Evolutionary conservation across 352 stramenopile genomes (phyloP).

Genomic region (Pythium coloratum): DNA sequence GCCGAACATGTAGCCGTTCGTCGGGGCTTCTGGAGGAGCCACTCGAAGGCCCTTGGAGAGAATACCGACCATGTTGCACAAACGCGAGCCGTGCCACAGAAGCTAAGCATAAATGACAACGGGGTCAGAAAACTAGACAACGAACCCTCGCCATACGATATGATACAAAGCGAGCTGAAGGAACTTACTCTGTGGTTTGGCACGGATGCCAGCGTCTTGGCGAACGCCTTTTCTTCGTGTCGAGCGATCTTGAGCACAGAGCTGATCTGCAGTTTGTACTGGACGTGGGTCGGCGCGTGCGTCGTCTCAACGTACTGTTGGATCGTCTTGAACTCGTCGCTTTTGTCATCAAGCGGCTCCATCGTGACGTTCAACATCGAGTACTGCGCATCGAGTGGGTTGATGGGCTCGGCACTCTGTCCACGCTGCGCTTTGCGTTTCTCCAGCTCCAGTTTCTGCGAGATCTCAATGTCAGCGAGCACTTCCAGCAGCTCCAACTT

Average conservation of each 20-base stretch:
- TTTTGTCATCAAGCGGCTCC: constrained; percentile 34
- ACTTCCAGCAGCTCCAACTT: constrained; percentile 67
- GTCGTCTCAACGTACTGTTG: constrained; percentile 62
- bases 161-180: too few relatives aligned
- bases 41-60: constrained; percentile 78
- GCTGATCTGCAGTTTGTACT: constrained; percentile 47
- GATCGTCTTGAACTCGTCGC: constrained; percentile 56
- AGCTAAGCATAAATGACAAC: constrained; percentile 31
- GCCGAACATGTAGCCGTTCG: constrained; percentile 83
- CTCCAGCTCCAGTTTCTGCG: constrained; percentile 49
- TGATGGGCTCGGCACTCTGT: constrained; percentile 13
- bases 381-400: constrained; percentile 60
- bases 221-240: constrained; percentile 42
- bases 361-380: constrained; percentile 50
- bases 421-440: constrained; percentile 22
- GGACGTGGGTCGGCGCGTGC: constrained; percentile 47
- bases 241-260: constrained; percentile 54
- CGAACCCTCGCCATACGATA: too few relatives aligned
- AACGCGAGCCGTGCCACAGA: constrained; percentile 81
- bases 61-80: constrained; percentile 82
- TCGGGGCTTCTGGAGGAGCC: constrained; percentile 74
- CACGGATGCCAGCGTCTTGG: constrained; percentile 37
- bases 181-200: constrained; percentile 53
- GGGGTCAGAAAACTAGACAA: too few relatives aligned
- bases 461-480: constrained; percentile 62